Evolutionary conservation across 441 rosid species (phyloP), one percentile per base, ranked within the genome.

Genomic region (Bruguiera hainesii): DNA sequence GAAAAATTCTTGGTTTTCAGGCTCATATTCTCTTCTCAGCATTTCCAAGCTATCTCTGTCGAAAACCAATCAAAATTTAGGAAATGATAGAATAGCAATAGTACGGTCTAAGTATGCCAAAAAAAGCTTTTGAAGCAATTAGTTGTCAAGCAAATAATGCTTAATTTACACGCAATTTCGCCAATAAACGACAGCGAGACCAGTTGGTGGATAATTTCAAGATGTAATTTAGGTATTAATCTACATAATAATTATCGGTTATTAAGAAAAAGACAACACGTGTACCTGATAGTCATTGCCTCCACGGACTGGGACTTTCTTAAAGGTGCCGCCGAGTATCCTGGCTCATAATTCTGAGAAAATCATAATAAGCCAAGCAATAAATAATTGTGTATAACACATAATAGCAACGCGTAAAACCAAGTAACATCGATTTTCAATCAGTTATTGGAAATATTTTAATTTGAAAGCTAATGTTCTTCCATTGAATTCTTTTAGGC

Each of bases 321-420:
- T 35, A 85, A 75, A 63, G 86, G 66, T 61, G 83, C 89, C 37
- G 85, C 89, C 37, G 85, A 80, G 66, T 85, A 91, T 63, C 89
- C 90, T 35, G 85, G 87, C 76, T 81, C 86, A 64, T 83, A 86
- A 33, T 77, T 81, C 90, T 86, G 85, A 55, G 11, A 16, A n/a
- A n/a, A 70, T 6, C 7, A 5, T 10, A 26, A 58, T 66, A 66
- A 29, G 21, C 11, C 61, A 42, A 56, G n/a, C 57, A 69, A 21
- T 53, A 4, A 53, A 8, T 53, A 9, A 53, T 53, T 21, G 57
- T 0, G 26, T 21, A 13, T 2, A 53, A 39, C 4, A 39, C 4
- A 39, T 39, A 39, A 37, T 10, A 37, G 15, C 11, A 10, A 37
- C 11, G 9, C 37, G 2, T 33, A 7, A 33, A 33, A 7, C 37